Conservation (phyloP, 306 rosid genomes). For the Morella rubra region DNA sequence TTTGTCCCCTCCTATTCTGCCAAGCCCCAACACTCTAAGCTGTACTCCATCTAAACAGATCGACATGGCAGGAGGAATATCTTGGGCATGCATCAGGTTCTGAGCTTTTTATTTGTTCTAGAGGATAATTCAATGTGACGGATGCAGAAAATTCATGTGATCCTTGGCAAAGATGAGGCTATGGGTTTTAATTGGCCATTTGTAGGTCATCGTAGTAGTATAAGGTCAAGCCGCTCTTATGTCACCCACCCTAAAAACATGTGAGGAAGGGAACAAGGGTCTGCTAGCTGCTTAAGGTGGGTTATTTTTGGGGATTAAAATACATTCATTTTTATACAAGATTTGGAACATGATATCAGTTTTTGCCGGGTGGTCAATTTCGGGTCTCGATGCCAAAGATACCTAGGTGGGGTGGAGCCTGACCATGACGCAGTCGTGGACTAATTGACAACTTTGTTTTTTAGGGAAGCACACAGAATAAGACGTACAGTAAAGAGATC, state of each 20-base stretch:
- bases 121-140: neutral
- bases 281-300: slow-evolving; percentile 11
- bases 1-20: slow-evolving; percentile 39
- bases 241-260: slow-evolving; percentile 51
- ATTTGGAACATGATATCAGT: slow-evolving; percentile 25
- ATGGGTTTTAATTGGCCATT: slow-evolving; percentile 6
- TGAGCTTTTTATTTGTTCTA: too few relatives aligned
- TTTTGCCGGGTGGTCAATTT: slow-evolving; percentile 39
- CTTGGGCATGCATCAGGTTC: neutral
- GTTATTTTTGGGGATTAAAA: neutral
- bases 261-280: slow-evolving; percentile 30
- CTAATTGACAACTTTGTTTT: slow-evolving; percentile 16
- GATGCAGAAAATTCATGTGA: neutral
- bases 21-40: slow-evolving; percentile 37
- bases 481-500: slow-evolving; percentile 12
- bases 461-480: slow-evolving; percentile 6
- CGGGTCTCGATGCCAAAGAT: slow-evolving; percentile 56
- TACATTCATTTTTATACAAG: neutral
- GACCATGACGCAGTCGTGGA: neutral
- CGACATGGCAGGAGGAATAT: neutral
- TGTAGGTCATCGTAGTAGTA: neutral
- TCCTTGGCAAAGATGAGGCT: neutral
- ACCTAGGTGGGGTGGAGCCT: slow-evolving; percentile 11
- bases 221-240: slow-evolving; percentile 28
- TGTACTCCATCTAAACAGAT: slow-evolving; percentile 29